A percentile compares a stretch with the other conserved stretches of the same genome.
These are phyloP conservation scores for Mycena indigotica DNA, from an alignment of 768 basidiomycete species.

Conservation along the genomic window DNA sequence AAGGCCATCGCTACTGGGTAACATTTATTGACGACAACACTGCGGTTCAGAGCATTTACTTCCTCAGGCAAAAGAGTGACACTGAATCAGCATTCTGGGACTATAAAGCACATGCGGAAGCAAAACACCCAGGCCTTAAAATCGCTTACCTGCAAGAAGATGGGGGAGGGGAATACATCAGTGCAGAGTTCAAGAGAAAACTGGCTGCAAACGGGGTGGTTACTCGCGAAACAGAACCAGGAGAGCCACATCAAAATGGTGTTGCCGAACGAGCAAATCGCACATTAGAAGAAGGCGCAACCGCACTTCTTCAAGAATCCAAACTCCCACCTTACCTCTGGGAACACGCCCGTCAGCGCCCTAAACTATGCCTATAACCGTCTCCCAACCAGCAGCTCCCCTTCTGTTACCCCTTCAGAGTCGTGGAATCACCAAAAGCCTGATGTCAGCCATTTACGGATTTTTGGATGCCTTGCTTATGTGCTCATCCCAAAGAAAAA, in stretches of 20 bases:
- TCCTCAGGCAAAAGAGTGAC: conserved; percentile 21
- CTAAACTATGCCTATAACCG: conserved; percentile 28
- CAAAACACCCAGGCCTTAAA: conserved; percentile 7
- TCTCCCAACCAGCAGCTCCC: conserved; percentile 21
- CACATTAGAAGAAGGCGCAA: too few relatives aligned
- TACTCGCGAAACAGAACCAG: conserved; percentile 3
- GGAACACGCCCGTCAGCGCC: conserved; percentile 22
- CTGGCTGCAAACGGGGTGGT: not conserved
- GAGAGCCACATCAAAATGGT: too few relatives aligned
- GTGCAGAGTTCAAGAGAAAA: not conserved
- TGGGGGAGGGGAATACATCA: too few relatives aligned
- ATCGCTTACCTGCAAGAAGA: conserved; percentile 19
- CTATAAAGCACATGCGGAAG: conserved; percentile 29
- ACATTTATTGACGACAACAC: conserved; percentile 22
- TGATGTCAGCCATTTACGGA: conserved; percentile 21
- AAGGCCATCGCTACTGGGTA: conserved; percentile 25
- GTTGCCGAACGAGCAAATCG: too few relatives aligned
- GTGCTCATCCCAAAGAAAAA: too few relatives aligned
- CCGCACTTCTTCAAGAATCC: too few relatives aligned
- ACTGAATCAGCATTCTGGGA: conserved; percentile 18
- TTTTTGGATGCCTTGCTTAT: conserved; percentile 30
- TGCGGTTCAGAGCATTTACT: conserved; percentile 4
- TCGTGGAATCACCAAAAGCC: conserved; percentile 25
- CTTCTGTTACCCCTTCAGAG: conserved; percentile 22
- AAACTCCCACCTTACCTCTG: conserved; percentile 26